Evolutionary conservation across 305 asterid genomes (phyloP).

Genomic region (Ajuga reptans): DNA sequence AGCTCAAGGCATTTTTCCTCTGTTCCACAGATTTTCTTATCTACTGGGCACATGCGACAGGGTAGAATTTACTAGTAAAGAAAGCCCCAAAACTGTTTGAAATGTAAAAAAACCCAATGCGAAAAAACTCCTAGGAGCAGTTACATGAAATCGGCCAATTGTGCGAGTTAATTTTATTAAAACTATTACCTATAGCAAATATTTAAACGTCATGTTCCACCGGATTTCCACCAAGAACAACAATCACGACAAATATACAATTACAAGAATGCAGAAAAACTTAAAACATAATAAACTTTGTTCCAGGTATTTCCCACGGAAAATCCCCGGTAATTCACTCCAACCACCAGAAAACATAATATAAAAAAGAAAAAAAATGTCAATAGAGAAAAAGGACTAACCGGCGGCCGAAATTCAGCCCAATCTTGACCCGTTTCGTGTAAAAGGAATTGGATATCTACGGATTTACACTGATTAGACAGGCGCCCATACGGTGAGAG

Average conservation of each 20-base stretch:
- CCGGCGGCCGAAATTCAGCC: slow-evolving; percentile 28
- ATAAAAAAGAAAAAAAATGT: not conserved
- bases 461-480: slow-evolving; percentile 10
- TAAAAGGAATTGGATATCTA: slow-evolving; percentile 11
- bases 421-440: slow-evolving; percentile 11
- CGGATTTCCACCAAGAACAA: slow-evolving; percentile 19
- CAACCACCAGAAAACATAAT: not conserved
- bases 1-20: slow-evolving; percentile 6
- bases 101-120: slow-evolving; percentile 6
- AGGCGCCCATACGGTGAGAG: slow-evolving; percentile 13
- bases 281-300: not conserved
- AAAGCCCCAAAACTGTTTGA: not conserved
- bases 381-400: slow-evolving; percentile 11
- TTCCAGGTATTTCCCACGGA: not conserved
- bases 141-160: not conserved
- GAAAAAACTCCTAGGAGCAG: not conserved
- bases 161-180: not conserved
- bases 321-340: slow-evolving; percentile 8
- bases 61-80: not conserved
- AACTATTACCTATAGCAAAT: not conserved
- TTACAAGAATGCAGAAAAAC: slow-evolving; percentile 7
- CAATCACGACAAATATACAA: slow-evolving; percentile 3
- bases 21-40: slow-evolving; percentile 3
- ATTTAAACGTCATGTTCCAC: not conserved
- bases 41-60: slow-evolving; percentile 5